Evolutionary conservation across 768 basidiomycete species (phyloP).

Genomic region (Panaeolus cyanescens): DNA sequence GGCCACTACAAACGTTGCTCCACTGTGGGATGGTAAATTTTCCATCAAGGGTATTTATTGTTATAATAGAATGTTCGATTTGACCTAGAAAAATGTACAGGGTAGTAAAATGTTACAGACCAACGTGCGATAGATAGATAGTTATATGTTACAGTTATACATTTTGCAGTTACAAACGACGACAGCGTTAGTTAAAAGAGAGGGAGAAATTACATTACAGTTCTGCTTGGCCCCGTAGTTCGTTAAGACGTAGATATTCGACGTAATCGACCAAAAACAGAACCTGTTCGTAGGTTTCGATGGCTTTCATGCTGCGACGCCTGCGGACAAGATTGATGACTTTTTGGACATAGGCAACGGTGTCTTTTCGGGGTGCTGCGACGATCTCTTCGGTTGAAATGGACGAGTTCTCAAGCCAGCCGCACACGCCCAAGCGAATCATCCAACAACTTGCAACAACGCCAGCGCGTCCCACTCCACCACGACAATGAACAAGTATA

Average conservation of each 20-base stretch:
- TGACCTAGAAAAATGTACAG: neutral
- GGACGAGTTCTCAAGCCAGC: constrained; percentile 48
- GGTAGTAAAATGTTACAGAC: neutral
- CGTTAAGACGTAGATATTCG: constrained; percentile 38
- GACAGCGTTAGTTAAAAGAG: neutral
- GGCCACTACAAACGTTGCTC: neutral
- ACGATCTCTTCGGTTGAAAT: constrained; percentile 2
- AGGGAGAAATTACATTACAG: neutral
- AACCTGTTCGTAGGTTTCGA: constrained; percentile 95
- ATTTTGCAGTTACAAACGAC: neutral
- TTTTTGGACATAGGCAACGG: constrained; percentile 69
- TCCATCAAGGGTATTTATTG: no score
- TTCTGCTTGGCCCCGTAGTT: neutral
- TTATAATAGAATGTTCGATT: neutral
- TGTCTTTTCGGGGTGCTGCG: constrained; percentile 37
- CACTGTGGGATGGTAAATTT: no score
- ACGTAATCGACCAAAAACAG: constrained; percentile 79
- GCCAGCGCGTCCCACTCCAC: constrained; percentile 93
- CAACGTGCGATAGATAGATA: neutral
- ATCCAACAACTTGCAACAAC: constrained; percentile 92
- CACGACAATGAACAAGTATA: constrained; percentile 88
- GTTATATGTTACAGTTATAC: neutral
- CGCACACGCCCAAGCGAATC: constrained; percentile 88
- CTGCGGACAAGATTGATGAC: constrained; percentile 73
- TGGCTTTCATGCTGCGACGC: constrained; percentile 83